Evolutionary conservation across 345 rosid species (phyloP), one percentile per base, ranked within the genome.

Genomic region (Jatropha curcas): DNA sequence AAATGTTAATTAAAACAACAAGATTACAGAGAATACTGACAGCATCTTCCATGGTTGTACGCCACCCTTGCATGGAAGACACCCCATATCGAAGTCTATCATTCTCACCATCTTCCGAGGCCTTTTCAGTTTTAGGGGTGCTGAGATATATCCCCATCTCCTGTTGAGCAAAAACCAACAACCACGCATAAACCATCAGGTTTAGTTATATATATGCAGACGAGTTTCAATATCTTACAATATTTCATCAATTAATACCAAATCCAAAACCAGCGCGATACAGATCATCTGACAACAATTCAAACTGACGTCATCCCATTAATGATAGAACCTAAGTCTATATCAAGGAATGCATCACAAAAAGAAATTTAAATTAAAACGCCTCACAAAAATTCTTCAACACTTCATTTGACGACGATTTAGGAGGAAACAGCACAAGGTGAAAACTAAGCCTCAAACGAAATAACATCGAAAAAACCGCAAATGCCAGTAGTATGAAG

Each of bases 61-160:
- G 99, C 99, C 99, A 92, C 58, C 99, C 99, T 85, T 95, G 99
- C 99, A 95, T 95, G n/a, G 97, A 95, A 16, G 98, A 90, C 72
- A 89, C 68, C 9, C 99, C 98, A 81, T 87, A 95, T 76, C 97
- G 84, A 31, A 95, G 84, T 79, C 83, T 81, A 73, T 81, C 78
- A 77, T 88, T 92, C 57, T 84, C 98, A 7, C 96, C 96, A 67
- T 95, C 98, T 76, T 91, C 92, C 16, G 98, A 92, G 70, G 77
- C 86, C 69, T 95, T 95, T 39, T 95, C 97, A 27, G 96, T 91
- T 80, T 89, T 92, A 24, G 99, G 99, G 70, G 94, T 64, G 81
- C 99, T 95, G 33, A 95, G 90, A 69, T 95, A 95, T 77, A 89
- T 83, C 62, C 98, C 97, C 99, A 95, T 95, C 79, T 80, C 82